These are phyloP conservation scores for Omphalea diandra DNA, from an alignment of 441 rosid genomes.

Conservation along the genomic window DNA sequence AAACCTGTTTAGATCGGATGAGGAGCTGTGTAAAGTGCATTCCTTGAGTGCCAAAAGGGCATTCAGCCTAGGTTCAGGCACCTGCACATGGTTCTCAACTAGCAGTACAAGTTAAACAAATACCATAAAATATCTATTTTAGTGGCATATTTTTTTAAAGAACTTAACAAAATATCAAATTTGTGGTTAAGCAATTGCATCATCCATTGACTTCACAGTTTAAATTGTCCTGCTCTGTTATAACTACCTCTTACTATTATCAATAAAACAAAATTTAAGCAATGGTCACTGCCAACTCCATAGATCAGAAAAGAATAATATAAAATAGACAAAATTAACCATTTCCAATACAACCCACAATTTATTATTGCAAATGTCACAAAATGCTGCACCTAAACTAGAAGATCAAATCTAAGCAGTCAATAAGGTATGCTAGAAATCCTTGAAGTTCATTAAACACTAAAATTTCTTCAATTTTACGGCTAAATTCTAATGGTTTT, in stretches of 20 bases:
- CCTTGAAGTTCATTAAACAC: neutral
- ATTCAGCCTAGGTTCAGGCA: constrained; percentile 17
- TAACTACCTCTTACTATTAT: constrained; percentile 9
- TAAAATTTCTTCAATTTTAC: neutral
- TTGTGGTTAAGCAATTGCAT: constrained; percentile 11
- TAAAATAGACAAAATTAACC: constrained; percentile 10
- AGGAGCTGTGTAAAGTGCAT: neutral
- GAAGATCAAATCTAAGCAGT: constrained; percentile 3
- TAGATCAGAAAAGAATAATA: neutral
- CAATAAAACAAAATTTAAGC: constrained; percentile 10
- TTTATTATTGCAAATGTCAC: constrained; percentile 14
- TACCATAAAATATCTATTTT: neutral
- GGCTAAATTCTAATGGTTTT: neutral
- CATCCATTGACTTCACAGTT: constrained; percentile 24
- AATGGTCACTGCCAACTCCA: constrained; percentile 15
- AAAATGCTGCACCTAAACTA: constrained; percentile 14
- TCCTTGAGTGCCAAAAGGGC: constrained; percentile 1
- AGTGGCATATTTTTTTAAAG: neutral
- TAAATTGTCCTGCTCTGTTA: constrained; percentile 15
- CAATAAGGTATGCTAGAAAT: neutral
- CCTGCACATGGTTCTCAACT: constrained; percentile 29
- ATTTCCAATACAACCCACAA: constrained; percentile 16
- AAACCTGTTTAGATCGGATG: neutral
- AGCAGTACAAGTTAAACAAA: constrained; percentile 12
- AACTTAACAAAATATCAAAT: constrained; percentile 1